Evolutionary conservation across 2,329 filamentous ascomycete genomes (phyloP).

Genomic region (Penicillium olsonii): DNA sequence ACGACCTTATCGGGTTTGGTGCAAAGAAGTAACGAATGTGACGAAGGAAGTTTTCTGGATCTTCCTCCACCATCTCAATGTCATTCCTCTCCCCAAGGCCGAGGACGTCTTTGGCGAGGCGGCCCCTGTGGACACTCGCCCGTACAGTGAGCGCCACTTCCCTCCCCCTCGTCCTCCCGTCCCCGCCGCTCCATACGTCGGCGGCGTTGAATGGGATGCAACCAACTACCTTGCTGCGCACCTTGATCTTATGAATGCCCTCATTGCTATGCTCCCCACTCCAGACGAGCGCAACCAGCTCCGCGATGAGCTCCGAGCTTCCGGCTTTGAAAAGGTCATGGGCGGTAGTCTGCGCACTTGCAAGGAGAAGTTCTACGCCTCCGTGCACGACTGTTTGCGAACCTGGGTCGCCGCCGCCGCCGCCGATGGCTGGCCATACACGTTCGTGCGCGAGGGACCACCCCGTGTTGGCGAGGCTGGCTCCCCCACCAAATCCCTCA

Average conservation of each 20-base stretch:
- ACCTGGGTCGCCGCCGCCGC: slow-evolving; percentile 87
- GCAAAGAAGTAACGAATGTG: slow-evolving; percentile 86
- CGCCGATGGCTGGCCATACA: slow-evolving; percentile 86
- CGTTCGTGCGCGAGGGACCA: slow-evolving; percentile 66
- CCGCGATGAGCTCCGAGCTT: slow-evolving; percentile 75
- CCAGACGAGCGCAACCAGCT: slow-evolving; percentile 71
- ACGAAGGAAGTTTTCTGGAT: slow-evolving; percentile 99
- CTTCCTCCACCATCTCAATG: slow-evolving; percentile 90
- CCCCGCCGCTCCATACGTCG: slow-evolving; percentile 91
- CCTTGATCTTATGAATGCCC: slow-evolving; percentile 87
- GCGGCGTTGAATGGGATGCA: slow-evolving; percentile 97
- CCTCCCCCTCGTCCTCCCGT: slow-evolving; percentile 85
- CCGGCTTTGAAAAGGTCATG: slow-evolving; percentile 89
- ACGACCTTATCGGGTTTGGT: slow-evolving; percentile 90
- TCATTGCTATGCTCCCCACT: slow-evolving; percentile 78
- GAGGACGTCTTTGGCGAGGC: slow-evolving; percentile 35
- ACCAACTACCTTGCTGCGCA: slow-evolving; percentile 95
- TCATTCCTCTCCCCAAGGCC: slow-evolving; percentile 60
- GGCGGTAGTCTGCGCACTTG: slow-evolving; percentile 81
- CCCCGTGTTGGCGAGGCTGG: slow-evolving; percentile 39
- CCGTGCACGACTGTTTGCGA: slow-evolving; percentile 82
- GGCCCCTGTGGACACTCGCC: slow-evolving; percentile 8
- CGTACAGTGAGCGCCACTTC: slow-evolving; percentile 65
- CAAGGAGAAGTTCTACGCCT: slow-evolving; percentile 96
- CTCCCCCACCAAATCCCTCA: slow-evolving; percentile 49